Percentiles rank a stretch among this genome's conserved stretches.
Conservation (phyloP, 2,329 filamentous ascomycete species). For the Berkeleyomyces basicola region DNA sequence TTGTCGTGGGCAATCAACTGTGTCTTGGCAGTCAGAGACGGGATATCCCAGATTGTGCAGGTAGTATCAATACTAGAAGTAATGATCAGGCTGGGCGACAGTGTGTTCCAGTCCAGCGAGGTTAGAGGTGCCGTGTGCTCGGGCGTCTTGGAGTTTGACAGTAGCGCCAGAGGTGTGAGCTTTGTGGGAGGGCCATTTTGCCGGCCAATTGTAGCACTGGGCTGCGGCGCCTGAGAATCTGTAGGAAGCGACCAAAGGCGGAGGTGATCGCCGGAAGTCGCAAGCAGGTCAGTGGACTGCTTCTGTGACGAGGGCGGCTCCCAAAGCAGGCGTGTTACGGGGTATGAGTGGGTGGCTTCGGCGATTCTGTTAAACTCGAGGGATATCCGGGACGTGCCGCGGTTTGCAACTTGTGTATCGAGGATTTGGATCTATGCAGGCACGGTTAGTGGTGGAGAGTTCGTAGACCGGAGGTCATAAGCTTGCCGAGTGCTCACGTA, state of each 20-base stretch:
- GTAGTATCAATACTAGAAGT: slow-evolving; percentile 98
- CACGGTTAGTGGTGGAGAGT: slow-evolving; percentile 12
- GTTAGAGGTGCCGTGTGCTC: slow-evolving; percentile 95
- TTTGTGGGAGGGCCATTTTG: slow-evolving; percentile 49
- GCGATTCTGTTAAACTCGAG: slow-evolving; percentile 87
- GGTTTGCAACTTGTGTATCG: slow-evolving; percentile 62
- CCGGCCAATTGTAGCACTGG: slow-evolving; percentile 52
- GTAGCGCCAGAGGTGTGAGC: slow-evolving; percentile 74
- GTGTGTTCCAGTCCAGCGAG: slow-evolving; percentile 93
- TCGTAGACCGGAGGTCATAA: slow-evolving; percentile 11
- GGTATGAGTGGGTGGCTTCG: slow-evolving; percentile 94
- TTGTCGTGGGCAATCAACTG: slow-evolving; percentile 98
- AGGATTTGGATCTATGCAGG: slow-evolving; percentile 76
- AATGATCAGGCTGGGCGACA: slow-evolving; percentile 93
- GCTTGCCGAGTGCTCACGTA: slow-evolving; percentile 44
- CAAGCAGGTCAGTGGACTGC: slow-evolving; percentile 83
- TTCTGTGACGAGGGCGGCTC: slow-evolving; percentile 91
- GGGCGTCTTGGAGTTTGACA: slow-evolving; percentile 96
- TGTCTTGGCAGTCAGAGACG: slow-evolving; percentile 91
- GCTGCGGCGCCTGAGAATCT: slow-evolving; percentile 34
- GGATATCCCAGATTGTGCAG: slow-evolving; percentile 99
- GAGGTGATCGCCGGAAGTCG: slow-evolving; percentile 87
- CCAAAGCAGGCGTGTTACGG: slow-evolving; percentile 88
- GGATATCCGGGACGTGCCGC: slow-evolving; percentile 54
- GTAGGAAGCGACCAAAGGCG: slow-evolving; percentile 82